Evolutionary conservation across 495 filamentous ascomycete genomes (phyloP).

Genomic region (Neurospora terricola): DNA sequence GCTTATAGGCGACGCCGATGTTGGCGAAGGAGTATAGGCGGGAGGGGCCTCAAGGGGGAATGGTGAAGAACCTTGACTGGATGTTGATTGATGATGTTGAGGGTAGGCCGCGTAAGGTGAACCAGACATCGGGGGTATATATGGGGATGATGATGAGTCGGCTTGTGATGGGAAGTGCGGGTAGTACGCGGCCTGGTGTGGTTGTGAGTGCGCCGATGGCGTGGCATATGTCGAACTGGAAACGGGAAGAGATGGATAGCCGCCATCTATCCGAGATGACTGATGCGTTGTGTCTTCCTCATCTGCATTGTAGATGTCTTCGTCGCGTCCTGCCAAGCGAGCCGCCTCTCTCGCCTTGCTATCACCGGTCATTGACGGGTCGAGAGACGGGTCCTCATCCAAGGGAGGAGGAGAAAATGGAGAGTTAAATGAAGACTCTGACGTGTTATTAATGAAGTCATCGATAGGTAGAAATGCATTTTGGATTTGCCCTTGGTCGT

Average conservation of each 20-base stretch:
- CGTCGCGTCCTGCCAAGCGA: constrained; percentile 2
- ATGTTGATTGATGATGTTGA: background rate
- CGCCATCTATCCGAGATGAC: background rate
- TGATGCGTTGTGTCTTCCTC: background rate
- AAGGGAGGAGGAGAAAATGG: background rate
- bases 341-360: constrained; percentile 33
- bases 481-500: background rate
- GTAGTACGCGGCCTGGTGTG: constrained; percentile 13
- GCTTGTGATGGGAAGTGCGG: constrained; percentile 6
- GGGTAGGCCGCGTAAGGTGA: constrained; percentile 17
- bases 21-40: constrained; percentile 34
- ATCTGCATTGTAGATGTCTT: background rate
- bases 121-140: constrained; percentile 10
- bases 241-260: background rate
- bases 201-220: constrained; percentile 1
- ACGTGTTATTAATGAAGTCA: background rate
- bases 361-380: constrained; percentile 19
- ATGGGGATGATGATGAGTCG: constrained; percentile 7
- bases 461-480: background rate
- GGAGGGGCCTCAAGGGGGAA: constrained; percentile 33
- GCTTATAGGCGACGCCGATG: constrained; percentile 23
- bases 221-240: background rate
- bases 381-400: background rate
- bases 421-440: background rate
- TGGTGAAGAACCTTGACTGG: constrained; percentile 3